Conservation (phyloP, 2,329 filamentous ascomycete genomes). For the Pestalotiopsis fici region DNA sequence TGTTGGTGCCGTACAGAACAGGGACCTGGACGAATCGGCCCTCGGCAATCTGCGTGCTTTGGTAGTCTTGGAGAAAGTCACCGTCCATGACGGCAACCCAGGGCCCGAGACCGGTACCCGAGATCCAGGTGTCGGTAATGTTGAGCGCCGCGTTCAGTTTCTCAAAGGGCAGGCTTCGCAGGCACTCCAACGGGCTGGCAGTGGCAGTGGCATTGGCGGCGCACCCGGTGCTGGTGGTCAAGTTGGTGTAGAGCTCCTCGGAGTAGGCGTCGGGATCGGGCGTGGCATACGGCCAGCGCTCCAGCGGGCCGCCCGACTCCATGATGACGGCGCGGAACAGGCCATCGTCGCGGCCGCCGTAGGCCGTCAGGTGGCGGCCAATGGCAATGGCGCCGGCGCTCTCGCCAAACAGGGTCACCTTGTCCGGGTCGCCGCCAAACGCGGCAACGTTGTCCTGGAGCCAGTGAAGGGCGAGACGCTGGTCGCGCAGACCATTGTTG, state of each 20-base stretch:
- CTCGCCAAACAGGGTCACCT: constrained; percentile 51
- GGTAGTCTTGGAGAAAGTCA: constrained; percentile 46
- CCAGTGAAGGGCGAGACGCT: constrained; percentile 49
- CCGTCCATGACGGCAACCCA: constrained; percentile 48
- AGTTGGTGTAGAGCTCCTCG: constrained; percentile 29
- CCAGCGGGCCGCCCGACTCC: constrained; percentile 47
- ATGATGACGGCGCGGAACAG: constrained; percentile 56
- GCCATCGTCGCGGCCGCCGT: constrained; percentile 55
- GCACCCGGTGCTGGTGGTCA: constrained; percentile 26
- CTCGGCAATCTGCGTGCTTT: constrained; percentile 42
- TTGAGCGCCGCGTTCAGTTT: constrained; percentile 34
- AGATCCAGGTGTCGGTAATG: constrained; percentile 22
- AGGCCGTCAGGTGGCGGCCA: constrained; percentile 52
- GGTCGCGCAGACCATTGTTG: constrained; percentile 51
- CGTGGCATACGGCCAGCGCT: constrained; percentile 9
- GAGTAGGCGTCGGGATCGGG: neutral
- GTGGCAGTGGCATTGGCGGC: constrained; percentile 1
- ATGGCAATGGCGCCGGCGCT: constrained; percentile 41
- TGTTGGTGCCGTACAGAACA: constrained; percentile 47
- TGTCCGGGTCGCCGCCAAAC: constrained; percentile 48
- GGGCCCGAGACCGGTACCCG: constrained; percentile 27
- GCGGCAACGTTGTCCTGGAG: constrained; percentile 53
- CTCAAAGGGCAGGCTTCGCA: constrained; percentile 31
- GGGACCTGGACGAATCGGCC: constrained; percentile 45
- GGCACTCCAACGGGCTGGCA: constrained; percentile 35